Base-by-base conservation (phyloP, 106 monocot genomes). In the Dioscorea zingiberensis region DNA sequence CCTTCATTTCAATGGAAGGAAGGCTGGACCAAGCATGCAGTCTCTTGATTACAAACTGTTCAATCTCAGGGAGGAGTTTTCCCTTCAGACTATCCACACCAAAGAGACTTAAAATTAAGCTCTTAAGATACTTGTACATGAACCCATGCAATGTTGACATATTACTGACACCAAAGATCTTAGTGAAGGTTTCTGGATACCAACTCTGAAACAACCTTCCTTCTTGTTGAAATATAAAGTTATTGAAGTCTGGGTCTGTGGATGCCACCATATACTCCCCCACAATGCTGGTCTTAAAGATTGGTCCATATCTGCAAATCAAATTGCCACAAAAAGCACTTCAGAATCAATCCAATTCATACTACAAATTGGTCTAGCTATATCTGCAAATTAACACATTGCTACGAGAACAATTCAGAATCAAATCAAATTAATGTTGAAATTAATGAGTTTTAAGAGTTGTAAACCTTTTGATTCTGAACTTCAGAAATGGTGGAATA, bases 111-210 rank as follows among this genome's bases (percentile, higher is more conserved):
- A 58, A 25, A 25, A 58, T 22, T 22, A 58, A 27, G 26, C 58
- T 25, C 26, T 58, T 58, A 9, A 58, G 58, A 27, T 58, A 58
- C 25, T 58, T 58, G 58, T 58, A 26, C 58, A 58, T 58, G 58
- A 58, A 58, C 4, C 58, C 58, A 58, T 58, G 58, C 58, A 58
- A 25, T 3, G 58, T 6, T 21, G 6, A 2, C 22, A 58, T 27
- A 27, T 26, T 58, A 13, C 24, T 18, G 7, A 18, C 21, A 25
- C 58, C 58, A 27, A 58, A 58, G 23, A 58, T 58, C 58, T 24
- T 23, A 3, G 58, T 58, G 58, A 58, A 58, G 22, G 58, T 26
- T 4, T 58, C 25, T 25, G 58, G 25, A 58, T 58, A 58, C 23
- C 58, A 58, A 23, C 58, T 7, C 26, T 58, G 58, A 2, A 58